phyloP scores from a whole-genome alignment of 2,329 filamentous ascomycete genomes.

The Trichophyton schoenleinii region DNA sequence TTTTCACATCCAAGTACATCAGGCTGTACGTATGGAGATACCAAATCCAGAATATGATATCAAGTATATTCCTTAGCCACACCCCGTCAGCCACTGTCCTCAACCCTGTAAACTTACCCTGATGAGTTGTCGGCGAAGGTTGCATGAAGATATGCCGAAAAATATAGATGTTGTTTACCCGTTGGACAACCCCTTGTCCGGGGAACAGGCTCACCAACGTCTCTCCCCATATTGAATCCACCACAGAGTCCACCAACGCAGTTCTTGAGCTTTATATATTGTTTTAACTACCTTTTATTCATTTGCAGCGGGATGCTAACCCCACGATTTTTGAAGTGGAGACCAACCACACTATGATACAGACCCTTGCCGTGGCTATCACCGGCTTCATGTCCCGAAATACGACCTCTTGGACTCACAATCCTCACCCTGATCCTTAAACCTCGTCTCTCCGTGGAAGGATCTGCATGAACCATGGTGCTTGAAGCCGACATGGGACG shows the following conservation, averaged over 20 bases:
- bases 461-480: constrained; percentile 1
- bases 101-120: background rate
- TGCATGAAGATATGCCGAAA: background rate
- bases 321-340: background rate
- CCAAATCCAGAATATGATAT: background rate
- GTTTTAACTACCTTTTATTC: background rate
- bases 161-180: background rate
- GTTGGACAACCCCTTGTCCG: background rate
- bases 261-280: background rate
- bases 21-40: background rate
- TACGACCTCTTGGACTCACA: background rate
- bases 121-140: background rate
- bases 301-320: background rate
- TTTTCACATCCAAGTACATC: background rate
- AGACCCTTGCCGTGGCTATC: constrained; percentile 75
- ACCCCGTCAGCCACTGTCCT: background rate
- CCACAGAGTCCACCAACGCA: background rate
- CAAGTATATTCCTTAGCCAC: background rate
- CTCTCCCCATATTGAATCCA: background rate
- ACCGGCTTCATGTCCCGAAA: constrained; percentile 42
- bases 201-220: background rate
- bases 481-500: background rate
- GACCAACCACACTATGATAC: background rate
- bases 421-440: background rate
- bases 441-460: background rate